Evolutionary conservation across 202 grass and related monocot genomes (phyloP).

Genomic region (Schoenoplectus tabernaemontani): DNA sequence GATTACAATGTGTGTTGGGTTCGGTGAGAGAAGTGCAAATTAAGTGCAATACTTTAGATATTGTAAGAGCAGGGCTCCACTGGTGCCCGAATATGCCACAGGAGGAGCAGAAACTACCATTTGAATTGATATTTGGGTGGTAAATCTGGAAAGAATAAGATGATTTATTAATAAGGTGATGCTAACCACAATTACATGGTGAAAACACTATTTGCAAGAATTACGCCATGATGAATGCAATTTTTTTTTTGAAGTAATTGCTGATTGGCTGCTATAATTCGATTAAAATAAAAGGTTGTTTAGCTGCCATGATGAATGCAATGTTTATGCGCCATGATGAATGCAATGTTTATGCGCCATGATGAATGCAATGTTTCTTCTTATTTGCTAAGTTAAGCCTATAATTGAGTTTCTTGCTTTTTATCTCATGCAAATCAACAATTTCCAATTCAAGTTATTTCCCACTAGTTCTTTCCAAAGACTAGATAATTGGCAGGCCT

Average conservation of each 20-base stretch:
- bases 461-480: neutral
- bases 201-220: neutral
- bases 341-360: too few species aligned
- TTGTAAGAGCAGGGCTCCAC: slow-evolving; percentile 39
- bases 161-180: neutral
- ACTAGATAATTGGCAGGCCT: neutral
- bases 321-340: too few species aligned
- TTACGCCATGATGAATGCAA: neutral
- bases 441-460: neutral
- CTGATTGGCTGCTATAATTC: too few species aligned
- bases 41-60: slow-evolving; percentile 39
- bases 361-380: too few species aligned
- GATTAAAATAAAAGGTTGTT: too few species aligned
- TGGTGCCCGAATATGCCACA: slow-evolving; percentile 35
- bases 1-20: slow-evolving; percentile 31
- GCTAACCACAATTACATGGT: neutral
- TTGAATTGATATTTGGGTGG: slow-evolving; percentile 41
- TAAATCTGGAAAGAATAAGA: slow-evolving; percentile 24
- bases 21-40: slow-evolving; percentile 36
- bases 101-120: slow-evolving; percentile 31
- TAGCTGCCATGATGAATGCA: too few species aligned
- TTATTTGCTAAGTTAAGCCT: neutral
- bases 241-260: neutral
- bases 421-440: neutral
- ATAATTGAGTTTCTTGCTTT: neutral